Percentiles rank a stretch among this genome's conserved stretches.
Conservation (phyloP, 345 rosid species). For the Clausena lansium region DNA sequence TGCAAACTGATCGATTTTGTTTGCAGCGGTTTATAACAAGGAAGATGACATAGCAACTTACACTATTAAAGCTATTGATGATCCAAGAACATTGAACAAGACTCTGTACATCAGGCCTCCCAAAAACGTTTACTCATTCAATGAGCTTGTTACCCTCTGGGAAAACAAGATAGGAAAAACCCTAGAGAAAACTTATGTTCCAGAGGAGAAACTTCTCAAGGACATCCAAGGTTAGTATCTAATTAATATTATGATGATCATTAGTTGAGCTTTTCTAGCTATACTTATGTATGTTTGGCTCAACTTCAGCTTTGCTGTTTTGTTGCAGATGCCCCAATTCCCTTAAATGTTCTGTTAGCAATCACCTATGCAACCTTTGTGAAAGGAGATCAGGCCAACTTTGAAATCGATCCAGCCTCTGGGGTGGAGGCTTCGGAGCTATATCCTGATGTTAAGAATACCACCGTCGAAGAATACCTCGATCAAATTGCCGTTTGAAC, state of each 20-base stretch:
- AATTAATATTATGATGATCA: too few species aligned
- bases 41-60: conserved; percentile 49
- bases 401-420: conserved; percentile 41
- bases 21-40: conserved; percentile 42
- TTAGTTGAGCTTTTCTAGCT: neutral
- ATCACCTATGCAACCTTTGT: conserved; percentile 42
- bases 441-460: too few species aligned
- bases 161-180: conserved; percentile 56
- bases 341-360: conserved; percentile 34
- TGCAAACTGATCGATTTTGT: neutral
- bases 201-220: conserved; percentile 52
- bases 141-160: conserved; percentile 59
- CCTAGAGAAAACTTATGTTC: conserved; percentile 40
- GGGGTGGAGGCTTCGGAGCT: conserved; percentile 48
- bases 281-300: neutral
- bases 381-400: conserved; percentile 54
- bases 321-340: conserved; percentile 37
- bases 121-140: conserved; percentile 45
- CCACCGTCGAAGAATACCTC: too few species aligned
- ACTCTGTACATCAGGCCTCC: conserved; percentile 49
- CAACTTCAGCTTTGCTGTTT: neutral
- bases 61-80: conserved; percentile 53
- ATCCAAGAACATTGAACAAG: conserved; percentile 57
- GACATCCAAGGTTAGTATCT: conserved; percentile 37
- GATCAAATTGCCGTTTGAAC: too few species aligned